A percentile compares a stretch with the other conserved stretches of the same genome.
Evolutionary conservation across 495 filamentous ascomycete genomes (phyloP).

Genomic region (Podospora tetraspora): DNA sequence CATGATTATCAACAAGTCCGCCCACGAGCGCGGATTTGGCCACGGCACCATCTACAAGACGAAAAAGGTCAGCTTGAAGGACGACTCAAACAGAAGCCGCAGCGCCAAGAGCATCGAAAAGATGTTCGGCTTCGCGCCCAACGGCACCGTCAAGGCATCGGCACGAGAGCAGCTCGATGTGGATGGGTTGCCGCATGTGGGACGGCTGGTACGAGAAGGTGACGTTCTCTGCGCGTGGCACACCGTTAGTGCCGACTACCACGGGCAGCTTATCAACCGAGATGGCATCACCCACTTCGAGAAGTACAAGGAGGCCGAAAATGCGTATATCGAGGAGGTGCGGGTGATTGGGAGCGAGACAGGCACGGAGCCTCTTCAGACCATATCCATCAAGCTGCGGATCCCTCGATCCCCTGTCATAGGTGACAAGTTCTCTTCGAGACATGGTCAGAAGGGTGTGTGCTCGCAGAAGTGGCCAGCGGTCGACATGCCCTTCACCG

Average conservation of each 20-base stretch:
- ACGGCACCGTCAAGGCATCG: constrained; percentile 55
- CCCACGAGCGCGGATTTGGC: constrained; percentile 94
- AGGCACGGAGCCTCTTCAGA: constrained; percentile 75
- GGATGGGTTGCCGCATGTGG: constrained; percentile 80
- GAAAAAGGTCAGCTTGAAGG: constrained; percentile 76
- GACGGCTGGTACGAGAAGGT: constrained; percentile 67
- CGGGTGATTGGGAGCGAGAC: constrained; percentile 78
- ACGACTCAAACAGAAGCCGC: constrained; percentile 52
- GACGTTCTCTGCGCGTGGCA: constrained; percentile 84
- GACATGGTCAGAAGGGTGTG: constrained; percentile 97
- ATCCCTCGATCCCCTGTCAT: constrained; percentile 87
- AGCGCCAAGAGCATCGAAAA: constrained; percentile 56
- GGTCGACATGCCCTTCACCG: constrained; percentile 94
- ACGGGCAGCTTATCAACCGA: constrained; percentile 67
- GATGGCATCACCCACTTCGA: constrained; percentile 77
- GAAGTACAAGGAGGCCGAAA: constrained; percentile 86
- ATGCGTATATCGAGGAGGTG: constrained; percentile 86
- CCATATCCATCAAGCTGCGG: constrained; percentile 85
- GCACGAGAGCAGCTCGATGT: constrained; percentile 67
- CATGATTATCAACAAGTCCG: constrained; percentile 98
- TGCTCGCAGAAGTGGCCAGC: constrained; percentile 94
- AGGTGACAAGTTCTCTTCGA: constrained; percentile 97
- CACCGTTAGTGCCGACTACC: constrained; percentile 73
- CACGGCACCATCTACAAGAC: constrained; percentile 97
- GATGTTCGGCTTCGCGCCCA: constrained; percentile 81